Base-by-base conservation (phyloP, 306 rosid genomes). In the Ceratonia siliqua region DNA sequence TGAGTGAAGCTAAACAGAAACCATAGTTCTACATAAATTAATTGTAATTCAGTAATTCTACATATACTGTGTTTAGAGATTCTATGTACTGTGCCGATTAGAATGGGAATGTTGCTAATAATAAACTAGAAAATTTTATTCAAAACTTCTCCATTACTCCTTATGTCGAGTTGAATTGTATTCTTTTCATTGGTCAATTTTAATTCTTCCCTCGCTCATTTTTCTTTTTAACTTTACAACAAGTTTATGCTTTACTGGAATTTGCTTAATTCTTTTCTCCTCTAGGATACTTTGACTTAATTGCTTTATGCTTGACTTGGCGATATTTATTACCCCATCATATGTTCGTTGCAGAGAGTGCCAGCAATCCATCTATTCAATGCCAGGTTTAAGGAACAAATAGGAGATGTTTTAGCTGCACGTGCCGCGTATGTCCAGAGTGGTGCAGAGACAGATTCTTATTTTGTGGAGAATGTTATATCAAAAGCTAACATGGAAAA, bases 401-500 rank as follows among this genome's bases (percentile, higher is more conserved):
- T 82, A 78, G 94, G 98, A 79, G 94, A 94, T 75, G 78, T 80
- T 61, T 49, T 68, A 52, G 92, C 94, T 75, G 94, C 97, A 64
- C 96, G 75, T 32, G 86, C 87, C 18, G 87, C 96, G 27, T 86
- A 84, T 81, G 59, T 73, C 77, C 87, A 59, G 53, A 88, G 83
- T 49, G 85, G 88, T 63, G 61, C 73, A 70, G 89, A 78, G 71
- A 82, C 84, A 45, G 91, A 87, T 81, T 85, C 91, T 25, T 81
- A 80, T 50, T 89, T 91, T 63, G 87, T 84, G 79, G 84, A 88
- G 56, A 89, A 84, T 78, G 82, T 89, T 64, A 85, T 82, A 48
- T 72, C 81, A 75, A 94, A 83, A 83, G 96, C 97, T 69, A 94
- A 94, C 80, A 89, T 89, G 92, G 98, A 94, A 86, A 94, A 79